Evolutionary conservation across 805 yeast genomes (phyloP).

Genomic region (Maudiozyma turicensis): DNA sequence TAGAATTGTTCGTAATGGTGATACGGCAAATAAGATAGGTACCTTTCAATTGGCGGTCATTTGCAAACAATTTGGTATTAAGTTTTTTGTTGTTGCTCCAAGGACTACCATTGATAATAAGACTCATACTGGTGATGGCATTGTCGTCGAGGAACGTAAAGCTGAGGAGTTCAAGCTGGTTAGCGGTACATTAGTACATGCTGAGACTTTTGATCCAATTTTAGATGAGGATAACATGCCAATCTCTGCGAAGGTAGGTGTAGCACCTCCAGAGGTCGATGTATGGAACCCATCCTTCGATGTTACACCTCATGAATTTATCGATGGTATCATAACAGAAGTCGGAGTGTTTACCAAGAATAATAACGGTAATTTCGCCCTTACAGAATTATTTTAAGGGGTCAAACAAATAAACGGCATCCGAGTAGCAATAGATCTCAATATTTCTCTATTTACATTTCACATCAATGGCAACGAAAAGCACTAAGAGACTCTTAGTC

Average conservation of each 20-base stretch:
- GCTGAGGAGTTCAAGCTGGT: conserved; percentile 66
- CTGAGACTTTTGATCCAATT: conserved; percentile 17
- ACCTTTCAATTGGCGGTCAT: conserved; percentile 83
- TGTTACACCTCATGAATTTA: conserved; percentile 73
- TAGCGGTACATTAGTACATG: conserved; percentile 51
- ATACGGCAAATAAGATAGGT: conserved; percentile 93
- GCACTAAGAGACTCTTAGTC: background rate
- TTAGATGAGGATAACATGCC: conserved; percentile 24
- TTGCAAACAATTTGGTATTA: conserved; percentile 51
- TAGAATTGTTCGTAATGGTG: conserved; percentile 87
- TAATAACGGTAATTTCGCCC: conserved; percentile 40
- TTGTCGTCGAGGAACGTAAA: conserved; percentile 83
- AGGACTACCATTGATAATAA: conserved; percentile 75
- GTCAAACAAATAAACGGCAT: background rate
- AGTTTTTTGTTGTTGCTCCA: conserved; percentile 92
- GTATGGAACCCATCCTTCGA: conserved; percentile 98
- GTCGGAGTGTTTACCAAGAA: conserved; percentile 47
- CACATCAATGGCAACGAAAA: too few relatives aligned
- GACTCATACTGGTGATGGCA: conserved; percentile 60
- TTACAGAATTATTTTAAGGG: conserved; percentile 22
- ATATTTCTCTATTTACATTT: too few relatives aligned
- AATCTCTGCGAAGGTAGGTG: conserved; percentile 46
- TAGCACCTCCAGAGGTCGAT: conserved; percentile 74
- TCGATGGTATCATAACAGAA: conserved; percentile 88
- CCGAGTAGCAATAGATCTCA: too few relatives aligned